Evolutionary conservation across 2,329 filamentous ascomycete species (phyloP).

Genomic region (Sphaerulina populicola): DNA sequence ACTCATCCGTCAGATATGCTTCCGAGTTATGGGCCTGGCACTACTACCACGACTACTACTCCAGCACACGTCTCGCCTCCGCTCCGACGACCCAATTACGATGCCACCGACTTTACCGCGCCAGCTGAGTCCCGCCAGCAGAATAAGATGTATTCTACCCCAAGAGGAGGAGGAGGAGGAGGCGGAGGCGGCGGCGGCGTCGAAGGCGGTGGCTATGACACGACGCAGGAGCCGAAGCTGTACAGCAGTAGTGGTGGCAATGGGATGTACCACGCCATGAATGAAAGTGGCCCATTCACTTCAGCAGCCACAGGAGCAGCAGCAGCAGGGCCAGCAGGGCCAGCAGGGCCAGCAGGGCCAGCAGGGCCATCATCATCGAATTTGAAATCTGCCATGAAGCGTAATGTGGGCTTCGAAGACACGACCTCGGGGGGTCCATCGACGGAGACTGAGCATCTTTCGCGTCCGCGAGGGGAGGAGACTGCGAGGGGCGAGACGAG

Average conservation of each 20-base stretch:
- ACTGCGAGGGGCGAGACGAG: conserved; percentile 13
- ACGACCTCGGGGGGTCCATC: conserved; percentile 1
- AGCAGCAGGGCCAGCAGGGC: too few relatives aligned
- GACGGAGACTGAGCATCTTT: conserved; percentile 3
- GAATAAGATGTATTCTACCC: not conserved
- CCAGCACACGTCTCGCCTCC: not conserved
- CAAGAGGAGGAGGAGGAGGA: too few relatives aligned
- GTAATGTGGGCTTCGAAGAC: conserved; percentile 7
- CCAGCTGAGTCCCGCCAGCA: not conserved
- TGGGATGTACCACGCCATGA: not conserved
- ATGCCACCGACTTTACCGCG: not conserved
- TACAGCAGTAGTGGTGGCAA: not conserved
- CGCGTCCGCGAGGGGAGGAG: conserved; percentile 15
- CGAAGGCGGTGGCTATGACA: not conserved
- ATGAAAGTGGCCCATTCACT: not conserved
- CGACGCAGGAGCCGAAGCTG: not conserved
- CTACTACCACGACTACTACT: too few relatives aligned
- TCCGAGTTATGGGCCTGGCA: not conserved
- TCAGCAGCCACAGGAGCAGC: not conserved
- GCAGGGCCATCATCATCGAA: not conserved
- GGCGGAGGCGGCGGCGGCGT: too few relatives aligned
- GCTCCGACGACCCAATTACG: not conserved
- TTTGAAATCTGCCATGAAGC: conserved; percentile 1
- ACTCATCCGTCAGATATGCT: not conserved
- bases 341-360: not conserved